Conservation (phyloP, 352 stramenopile genomes). For the Poterioochromonas sp. region DNA sequence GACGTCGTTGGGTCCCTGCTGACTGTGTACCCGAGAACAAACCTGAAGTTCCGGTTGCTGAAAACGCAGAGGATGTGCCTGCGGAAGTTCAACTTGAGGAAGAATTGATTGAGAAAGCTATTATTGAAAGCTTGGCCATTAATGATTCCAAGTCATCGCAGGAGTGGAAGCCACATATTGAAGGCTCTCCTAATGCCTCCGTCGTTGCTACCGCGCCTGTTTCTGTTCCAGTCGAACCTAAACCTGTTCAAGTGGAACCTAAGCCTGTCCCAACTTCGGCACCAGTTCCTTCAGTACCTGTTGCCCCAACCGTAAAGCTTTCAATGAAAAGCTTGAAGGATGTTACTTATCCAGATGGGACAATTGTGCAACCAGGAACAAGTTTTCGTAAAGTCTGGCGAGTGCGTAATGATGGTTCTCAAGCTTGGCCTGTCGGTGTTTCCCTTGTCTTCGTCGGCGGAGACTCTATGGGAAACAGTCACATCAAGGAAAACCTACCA, state of each 20-base stretch:
- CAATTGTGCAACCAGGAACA: neutral
- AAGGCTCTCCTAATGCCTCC: too few relatives aligned
- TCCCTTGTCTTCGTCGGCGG: neutral
- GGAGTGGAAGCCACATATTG: neutral
- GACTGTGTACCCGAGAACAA: neutral
- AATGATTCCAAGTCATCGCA: too few relatives aligned
- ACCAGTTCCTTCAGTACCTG: neutral
- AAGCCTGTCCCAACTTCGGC: neutral
- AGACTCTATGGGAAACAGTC: neutral
- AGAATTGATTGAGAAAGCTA: neutral
- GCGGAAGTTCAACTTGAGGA: neutral
- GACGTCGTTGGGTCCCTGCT: neutral
- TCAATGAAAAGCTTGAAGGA: neutral
- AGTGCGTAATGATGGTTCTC: slow-evolving; percentile 19
- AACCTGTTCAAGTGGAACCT: neutral
- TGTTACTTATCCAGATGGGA: slow-evolving; percentile 12
- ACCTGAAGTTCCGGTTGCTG: neutral
- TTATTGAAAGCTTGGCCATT: neutral
- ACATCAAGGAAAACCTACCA: neutral
- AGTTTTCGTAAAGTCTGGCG: slow-evolving; percentile 1
- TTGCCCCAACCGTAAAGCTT: neutral
- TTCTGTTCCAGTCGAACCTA: neutral
- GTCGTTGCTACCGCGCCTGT: neutral
- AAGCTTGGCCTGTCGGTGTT: neutral
- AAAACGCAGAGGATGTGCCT: neutral